Percentiles rank a stretch among this genome's conserved stretches.
Conservation (phyloP, 208 protist species). For the Leishmania aethiopica region DNA sequence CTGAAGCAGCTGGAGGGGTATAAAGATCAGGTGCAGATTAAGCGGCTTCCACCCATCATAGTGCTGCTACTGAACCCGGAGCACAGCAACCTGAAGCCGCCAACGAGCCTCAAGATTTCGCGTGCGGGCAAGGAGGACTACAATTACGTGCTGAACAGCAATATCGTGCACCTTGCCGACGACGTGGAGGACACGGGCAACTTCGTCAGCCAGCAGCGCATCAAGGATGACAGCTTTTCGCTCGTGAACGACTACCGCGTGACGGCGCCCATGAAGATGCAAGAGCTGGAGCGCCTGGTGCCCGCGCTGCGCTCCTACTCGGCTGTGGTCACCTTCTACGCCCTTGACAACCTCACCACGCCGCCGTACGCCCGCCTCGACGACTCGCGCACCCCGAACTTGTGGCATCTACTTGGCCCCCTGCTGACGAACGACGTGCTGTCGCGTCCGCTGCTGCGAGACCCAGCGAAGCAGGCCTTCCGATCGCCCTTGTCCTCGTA, state of each 20-base stretch:
- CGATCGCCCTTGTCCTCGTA: constrained; percentile 67
- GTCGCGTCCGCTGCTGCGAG: constrained; percentile 62
- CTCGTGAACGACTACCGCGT: constrained; percentile 92
- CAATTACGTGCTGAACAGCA: constrained; percentile 89
- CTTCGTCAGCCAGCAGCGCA: constrained; percentile 89
- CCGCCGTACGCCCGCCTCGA: constrained; percentile 68
- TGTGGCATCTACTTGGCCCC: constrained; percentile 79
- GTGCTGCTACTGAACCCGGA: constrained; percentile 90
- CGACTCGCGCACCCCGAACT: constrained; percentile 72
- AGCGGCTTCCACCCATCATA: constrained; percentile 87
- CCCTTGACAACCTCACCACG: constrained; percentile 67
- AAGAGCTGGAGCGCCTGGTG: constrained; percentile 74
- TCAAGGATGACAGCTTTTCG: constrained; percentile 79
- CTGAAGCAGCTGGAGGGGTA: constrained; percentile 86
- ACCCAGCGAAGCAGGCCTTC: constrained; percentile 63
- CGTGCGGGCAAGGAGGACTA: constrained; percentile 81
- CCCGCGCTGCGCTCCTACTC: constrained; percentile 81
- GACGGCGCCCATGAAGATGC: constrained; percentile 70
- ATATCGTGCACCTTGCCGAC: constrained; percentile 89
- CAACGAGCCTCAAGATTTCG: constrained; percentile 82
- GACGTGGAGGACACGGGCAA: constrained; percentile 86
- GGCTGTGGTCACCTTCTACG: constrained; percentile 84
- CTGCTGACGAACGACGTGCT: constrained; percentile 84
- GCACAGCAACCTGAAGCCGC: constrained; percentile 85
- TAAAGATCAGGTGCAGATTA: constrained; percentile 83